phyloP scores from a whole-genome alignment of 805 yeast species.

The Metschnikowia lochheadii region DNA sequence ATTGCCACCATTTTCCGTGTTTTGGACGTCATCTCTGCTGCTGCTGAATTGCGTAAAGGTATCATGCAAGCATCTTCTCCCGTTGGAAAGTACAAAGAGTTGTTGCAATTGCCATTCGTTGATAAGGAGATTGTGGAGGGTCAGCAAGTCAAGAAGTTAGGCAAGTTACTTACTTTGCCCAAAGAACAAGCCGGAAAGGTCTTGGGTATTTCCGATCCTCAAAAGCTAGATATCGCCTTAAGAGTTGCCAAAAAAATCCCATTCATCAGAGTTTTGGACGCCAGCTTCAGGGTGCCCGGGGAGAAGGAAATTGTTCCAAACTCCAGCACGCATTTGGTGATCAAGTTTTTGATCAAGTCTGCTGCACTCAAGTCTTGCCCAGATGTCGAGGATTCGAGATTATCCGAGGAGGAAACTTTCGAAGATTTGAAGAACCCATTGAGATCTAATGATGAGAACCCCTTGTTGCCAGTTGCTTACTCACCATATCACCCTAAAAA shows the following conservation, averaged over 20 bases:
- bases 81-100: slow-evolving; percentile 51
- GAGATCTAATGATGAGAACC: slow-evolving; percentile 59
- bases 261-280: slow-evolving; percentile 57
- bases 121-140: slow-evolving; percentile 41
- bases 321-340: slow-evolving; percentile 67
- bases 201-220: slow-evolving; percentile 49
- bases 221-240: slow-evolving; percentile 46
- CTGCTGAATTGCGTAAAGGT: slow-evolving; percentile 65
- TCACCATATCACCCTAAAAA: slow-evolving; percentile 74
- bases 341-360: slow-evolving; percentile 74
- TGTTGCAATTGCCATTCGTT: slow-evolving; percentile 79
- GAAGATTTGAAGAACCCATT: slow-evolving; percentile 73
- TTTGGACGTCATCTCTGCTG: slow-evolving; percentile 55
- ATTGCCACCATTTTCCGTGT: slow-evolving; percentile 78
- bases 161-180: slow-evolving; percentile 62
- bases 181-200: slow-evolving; percentile 51
- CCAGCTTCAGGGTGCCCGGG: slow-evolving; percentile 84
- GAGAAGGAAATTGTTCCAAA: slow-evolving; percentile 61
- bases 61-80: slow-evolving; percentile 72
- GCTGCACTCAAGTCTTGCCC: slow-evolving; percentile 62
- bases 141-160: slow-evolving; percentile 54
- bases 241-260: slow-evolving; percentile 66
- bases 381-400: slow-evolving; percentile 35
- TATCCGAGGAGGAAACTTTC: slow-evolving; percentile 56
- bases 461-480: slow-evolving; percentile 59